These are phyloP conservation scores for Biscogniauxia mediterranea DNA, from an alignment of 2,329 filamentous ascomycete species.

Conservation along the genomic window DNA sequence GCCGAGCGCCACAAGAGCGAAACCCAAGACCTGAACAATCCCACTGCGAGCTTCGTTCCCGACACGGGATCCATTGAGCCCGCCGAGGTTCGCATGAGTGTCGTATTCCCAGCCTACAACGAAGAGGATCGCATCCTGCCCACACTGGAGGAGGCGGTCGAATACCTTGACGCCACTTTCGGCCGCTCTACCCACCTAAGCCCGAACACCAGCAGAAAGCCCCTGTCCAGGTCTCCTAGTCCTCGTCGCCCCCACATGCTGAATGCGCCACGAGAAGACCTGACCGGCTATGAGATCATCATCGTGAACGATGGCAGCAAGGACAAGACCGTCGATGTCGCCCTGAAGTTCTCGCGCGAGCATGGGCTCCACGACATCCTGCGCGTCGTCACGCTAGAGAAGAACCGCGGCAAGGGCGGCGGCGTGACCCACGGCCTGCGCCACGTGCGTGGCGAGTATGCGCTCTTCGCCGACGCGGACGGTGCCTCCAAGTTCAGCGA, in stretches of 20 bases:
- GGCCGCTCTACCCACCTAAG: slow-evolving; percentile 45
- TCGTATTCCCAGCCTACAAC: slow-evolving; percentile 95
- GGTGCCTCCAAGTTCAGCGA: slow-evolving; percentile 86
- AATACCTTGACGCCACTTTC: slow-evolving; percentile 77
- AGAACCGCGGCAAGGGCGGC: slow-evolving; percentile 92
- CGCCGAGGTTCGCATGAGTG: slow-evolving; percentile 80
- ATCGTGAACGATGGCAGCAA: slow-evolving; percentile 86
- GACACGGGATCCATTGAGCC: slow-evolving; percentile 64
- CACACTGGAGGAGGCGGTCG: slow-evolving; percentile 88
- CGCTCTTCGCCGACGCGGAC: slow-evolving; percentile 93
- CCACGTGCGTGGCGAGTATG: slow-evolving; percentile 84
- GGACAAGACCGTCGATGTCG: slow-evolving; percentile 77
- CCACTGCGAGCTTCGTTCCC: slow-evolving; percentile 39
- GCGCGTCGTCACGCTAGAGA: slow-evolving; percentile 72
- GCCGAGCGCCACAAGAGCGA: slow-evolving; percentile 55
- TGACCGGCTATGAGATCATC: slow-evolving; percentile 83
- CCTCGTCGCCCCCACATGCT: slow-evolving; percentile 35
- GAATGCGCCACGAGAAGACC: slow-evolving; percentile 37
- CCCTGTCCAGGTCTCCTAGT: slow-evolving; percentile 31
- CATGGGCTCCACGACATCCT: slow-evolving; percentile 76
- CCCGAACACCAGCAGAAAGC: slow-evolving; percentile 27
- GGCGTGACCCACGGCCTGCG: slow-evolving; percentile 93
- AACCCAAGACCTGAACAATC: slow-evolving; percentile 34
- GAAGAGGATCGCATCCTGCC: slow-evolving; percentile 79
- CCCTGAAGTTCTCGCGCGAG: slow-evolving; percentile 73